Evolutionary conservation across 2,329 filamentous ascomycete species (phyloP), one percentile per base, ranked within the genome.

Genomic region (Colletotrichum sp.): DNA sequence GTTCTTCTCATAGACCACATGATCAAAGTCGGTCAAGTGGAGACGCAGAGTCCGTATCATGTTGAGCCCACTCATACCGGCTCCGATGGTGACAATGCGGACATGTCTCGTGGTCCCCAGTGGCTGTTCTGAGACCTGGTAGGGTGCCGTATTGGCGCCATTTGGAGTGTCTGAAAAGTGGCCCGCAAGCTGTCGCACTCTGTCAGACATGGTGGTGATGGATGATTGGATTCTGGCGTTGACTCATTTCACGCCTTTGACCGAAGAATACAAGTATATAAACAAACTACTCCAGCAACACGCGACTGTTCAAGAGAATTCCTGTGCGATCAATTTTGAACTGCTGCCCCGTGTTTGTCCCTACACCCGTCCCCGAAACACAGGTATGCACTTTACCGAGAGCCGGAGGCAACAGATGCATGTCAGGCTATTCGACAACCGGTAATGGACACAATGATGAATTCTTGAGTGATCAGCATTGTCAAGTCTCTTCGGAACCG

Each of bases 1-100:
- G 76, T 91, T 91, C 83, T 91, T 91, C 77, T 91, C 90, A 79
- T 91, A 91, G 55, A 91, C 81, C 49, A 88, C 81, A 68, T 87
- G 83, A 69, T 88, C 85, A 77, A 86, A 88, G 80, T 85, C 81
- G 76, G 77, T 81, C 49, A 89, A 80, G 66, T 84, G 83, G 57
- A 84, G 81, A 34, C 86, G 85, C 39, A 89, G 81, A 4, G 87
- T 86, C 70, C 86, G 85, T 72, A 87, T 79, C 78, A 82, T 57
- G 69, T 81, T 81, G 28, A 82, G 74, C 2, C 79, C 81, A 55
- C 79, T 80, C 57, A 79, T 78, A 28, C 81, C 81, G 52, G 79
- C 80, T 21, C 81, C 81, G n/a, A 81, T 77, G 36, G 75, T 77
- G 34, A 81, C 77, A 69, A 82, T 78, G 18, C 80, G 75, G 18